phyloP scores from a whole-genome alignment of 129 eudicot species.

The Centrapalus pauciflorus region DNA sequence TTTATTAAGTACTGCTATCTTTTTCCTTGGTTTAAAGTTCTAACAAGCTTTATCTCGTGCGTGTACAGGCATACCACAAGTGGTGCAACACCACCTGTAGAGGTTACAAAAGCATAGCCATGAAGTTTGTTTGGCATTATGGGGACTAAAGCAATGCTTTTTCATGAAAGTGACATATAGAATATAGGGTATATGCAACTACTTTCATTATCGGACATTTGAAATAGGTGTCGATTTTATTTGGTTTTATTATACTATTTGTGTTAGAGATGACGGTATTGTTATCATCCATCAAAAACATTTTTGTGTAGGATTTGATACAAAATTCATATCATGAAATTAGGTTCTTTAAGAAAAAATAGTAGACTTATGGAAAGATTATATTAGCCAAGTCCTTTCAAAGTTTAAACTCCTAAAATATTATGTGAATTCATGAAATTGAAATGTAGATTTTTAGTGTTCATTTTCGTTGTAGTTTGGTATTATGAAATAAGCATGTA shows the following conservation, averaged over 20 bases:
- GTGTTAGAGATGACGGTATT: constrained; percentile 13
- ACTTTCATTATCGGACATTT: constrained; percentile 2
- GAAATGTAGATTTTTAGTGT: background rate
- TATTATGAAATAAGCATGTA: background rate
- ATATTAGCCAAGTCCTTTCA: constrained; percentile 9
- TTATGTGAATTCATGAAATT: too few species aligned
- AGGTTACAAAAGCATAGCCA: constrained; percentile 41
- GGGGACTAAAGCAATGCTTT: background rate
- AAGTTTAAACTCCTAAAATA: too few species aligned
- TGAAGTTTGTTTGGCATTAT: background rate
- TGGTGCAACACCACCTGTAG: constrained; percentile 69
- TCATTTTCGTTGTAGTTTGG: background rate
- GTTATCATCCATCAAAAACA: constrained; percentile 15
- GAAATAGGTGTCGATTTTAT: constrained; percentile 6
- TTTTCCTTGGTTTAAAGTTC: background rate
- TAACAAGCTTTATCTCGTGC: constrained; percentile 3
- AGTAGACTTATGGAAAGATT: constrained; percentile 20
- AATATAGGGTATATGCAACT: constrained; percentile 13
- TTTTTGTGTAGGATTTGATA: constrained; percentile 28
- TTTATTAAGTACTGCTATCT: background rate
- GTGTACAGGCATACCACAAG: constrained; percentile 81
- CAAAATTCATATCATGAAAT: constrained; percentile 15
- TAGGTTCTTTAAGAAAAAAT: constrained; percentile 18
- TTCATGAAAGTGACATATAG: constrained; percentile 11
- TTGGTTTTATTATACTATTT: constrained; percentile 9